Conservation (phyloP, 2,329 filamentous ascomycete species). For the Aspergillus bombycis region DNA sequence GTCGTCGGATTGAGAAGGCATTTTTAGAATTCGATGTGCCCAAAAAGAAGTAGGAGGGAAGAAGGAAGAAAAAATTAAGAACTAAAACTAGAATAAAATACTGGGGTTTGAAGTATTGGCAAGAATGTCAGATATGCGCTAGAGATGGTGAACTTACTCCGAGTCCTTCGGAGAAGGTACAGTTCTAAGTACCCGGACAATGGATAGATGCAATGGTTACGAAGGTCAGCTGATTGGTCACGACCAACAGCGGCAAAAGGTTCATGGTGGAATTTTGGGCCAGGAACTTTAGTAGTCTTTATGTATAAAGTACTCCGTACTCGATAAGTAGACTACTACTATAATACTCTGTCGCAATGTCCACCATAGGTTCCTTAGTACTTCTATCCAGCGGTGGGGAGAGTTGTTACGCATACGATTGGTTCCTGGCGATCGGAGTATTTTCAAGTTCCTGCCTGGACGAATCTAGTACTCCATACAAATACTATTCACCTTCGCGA, state of each 20-base stretch:
- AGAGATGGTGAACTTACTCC: neutral
- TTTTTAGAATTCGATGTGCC: constrained; percentile 23
- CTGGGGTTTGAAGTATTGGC: neutral
- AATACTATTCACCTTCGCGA: neutral
- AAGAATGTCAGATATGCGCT: neutral
- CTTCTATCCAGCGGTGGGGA: no score
- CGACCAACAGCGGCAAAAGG: neutral
- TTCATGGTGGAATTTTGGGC: neutral
- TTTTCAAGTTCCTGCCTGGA: neutral
- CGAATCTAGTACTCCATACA: neutral
- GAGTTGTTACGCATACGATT: neutral
- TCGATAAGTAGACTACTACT: no score
- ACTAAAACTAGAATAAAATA: neutral
- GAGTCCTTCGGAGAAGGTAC: no score
- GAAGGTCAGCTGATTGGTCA: neutral
- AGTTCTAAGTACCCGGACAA: no score
- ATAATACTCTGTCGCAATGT: no score
- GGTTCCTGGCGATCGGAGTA: neutral
- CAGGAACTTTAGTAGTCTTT: no score
- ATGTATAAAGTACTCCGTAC: no score
- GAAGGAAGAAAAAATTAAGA: neutral
- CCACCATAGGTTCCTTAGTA: no score
- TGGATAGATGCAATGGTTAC: neutral
- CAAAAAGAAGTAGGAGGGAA: neutral
- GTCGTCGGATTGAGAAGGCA: constrained; percentile 48